Base-by-base conservation (phyloP, 2,329 filamentous ascomycete genomes). In the Leptographium radiaticola region DNA sequence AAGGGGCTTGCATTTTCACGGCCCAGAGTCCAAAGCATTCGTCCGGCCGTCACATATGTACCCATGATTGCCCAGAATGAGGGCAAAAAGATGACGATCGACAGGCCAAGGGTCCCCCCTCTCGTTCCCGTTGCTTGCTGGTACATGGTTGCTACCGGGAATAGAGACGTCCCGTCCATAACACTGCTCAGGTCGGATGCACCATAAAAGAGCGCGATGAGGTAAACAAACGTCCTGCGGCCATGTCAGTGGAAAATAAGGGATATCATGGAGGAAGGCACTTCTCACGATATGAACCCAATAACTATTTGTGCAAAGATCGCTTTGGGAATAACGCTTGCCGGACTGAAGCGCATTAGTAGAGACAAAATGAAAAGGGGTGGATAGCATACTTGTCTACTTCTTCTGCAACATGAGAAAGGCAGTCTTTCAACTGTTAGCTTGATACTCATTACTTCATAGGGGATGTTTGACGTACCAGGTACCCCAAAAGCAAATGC, bases 91-190 rank as follows among this genome's bases (percentile, higher is more conserved):
- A 71, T 61, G 36, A 76, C 64, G 2, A 65, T 61, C 0, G 80
- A 68, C 4, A 81, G 64, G 0, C 74, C 76, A 0, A 75, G 70
- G 0, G 77, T 74, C 1, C 76, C 78, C 0, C 68, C 69, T 0
- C 67, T 68, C 1, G 72, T 75, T 0, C 73, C 71, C 0, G 77
- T 80, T 0, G 76, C 77, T 64, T 82, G 79, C 31, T 64, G 71
- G 64, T 86, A 87, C 55, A 87, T 81, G 52, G 82, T 78, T 8
- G 81, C 78, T 13, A 86, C 76, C 0, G 84, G 84, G 30, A 45
- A 54, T 33, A 51, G n/a, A n/a, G 53, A 30, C 81, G 84, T 4
- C 73, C 66, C 36, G 74, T 74, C 54, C 69, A 67, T 18, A 72
- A 68, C 9, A 63, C 48, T 79, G 70, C 47, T 81, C 73, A 25